These are phyloP conservation scores for Jamesozyma hellenica DNA, from an alignment of 805 yeast species.

Conservation along the genomic window DNA sequence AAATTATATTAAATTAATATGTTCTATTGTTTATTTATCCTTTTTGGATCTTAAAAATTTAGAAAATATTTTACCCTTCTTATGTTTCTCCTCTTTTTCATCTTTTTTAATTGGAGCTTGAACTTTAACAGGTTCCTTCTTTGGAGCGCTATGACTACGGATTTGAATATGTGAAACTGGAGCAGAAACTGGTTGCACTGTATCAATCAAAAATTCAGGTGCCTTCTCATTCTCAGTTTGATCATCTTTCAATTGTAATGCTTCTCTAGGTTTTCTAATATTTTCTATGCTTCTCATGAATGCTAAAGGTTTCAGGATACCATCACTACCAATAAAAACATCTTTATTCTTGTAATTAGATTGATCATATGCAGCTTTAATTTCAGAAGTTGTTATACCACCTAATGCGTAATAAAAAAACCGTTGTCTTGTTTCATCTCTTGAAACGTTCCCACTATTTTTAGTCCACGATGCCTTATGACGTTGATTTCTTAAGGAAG, in stretches of 20 bases:
- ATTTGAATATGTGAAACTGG: conserved; percentile 21
- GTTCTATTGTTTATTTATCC: conserved; percentile 8
- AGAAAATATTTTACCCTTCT: conserved; percentile 38
- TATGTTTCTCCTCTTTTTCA: conserved; percentile 28
- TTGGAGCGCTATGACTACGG: conserved; percentile 10
- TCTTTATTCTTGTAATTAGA: conserved; percentile 55
- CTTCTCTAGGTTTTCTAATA: conserved; percentile 30
- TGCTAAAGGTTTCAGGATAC: conserved; percentile 45
- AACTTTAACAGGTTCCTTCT: conserved; percentile 4
- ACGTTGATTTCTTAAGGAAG: conserved; percentile 57
- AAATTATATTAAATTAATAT: background rate
- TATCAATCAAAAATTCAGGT: conserved; percentile 36
- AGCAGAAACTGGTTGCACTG: conserved; percentile 13
- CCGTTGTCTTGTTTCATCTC: conserved; percentile 46
- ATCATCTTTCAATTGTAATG: conserved; percentile 37
- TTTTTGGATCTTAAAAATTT: conserved; percentile 33
- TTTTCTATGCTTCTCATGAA: conserved; percentile 33
- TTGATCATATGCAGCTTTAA: conserved; percentile 64
- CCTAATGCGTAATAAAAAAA: conserved; percentile 79
- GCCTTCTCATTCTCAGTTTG: conserved; percentile 27
- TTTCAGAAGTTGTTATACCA: conserved; percentile 77
- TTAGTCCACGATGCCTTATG: conserved; percentile 74
- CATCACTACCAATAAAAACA: conserved; percentile 73
- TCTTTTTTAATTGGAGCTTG: background rate
- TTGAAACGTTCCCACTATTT: conserved; percentile 21